Evolutionary conservation across 2,329 filamentous ascomycete species (phyloP), one percentile per base, ranked within the genome.

Genomic region (Penicillium sumatraense): DNA sequence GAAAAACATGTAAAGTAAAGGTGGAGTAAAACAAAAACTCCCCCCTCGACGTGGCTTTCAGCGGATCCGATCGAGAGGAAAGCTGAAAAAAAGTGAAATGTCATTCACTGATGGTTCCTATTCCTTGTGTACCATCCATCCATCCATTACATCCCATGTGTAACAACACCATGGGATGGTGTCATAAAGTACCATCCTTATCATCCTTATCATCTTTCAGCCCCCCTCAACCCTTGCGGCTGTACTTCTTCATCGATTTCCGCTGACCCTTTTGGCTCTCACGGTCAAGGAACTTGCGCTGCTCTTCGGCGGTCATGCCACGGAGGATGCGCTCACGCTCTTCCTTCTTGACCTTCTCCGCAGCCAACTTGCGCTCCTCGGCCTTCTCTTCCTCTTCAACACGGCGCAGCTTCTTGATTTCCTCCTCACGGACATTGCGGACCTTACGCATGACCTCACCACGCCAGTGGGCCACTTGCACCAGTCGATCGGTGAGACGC

Each of bases 401-500:
- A 77, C 90, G 92, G 74, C 89, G 87, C 68, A 99, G 86, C 78
- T 89, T 89, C 70, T 84, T 84, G 67, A 90, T 84, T 68, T 90
- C 88, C 53, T 90, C 88, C 40, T 98, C 93, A 61, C 95, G 91
- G 29, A 87, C 88, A 58, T 80, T 80, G 68, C 86, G 87, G 63
- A 99, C 83, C 81, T 96, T 96, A 74, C 90, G 90, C 72, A 89
- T 79, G 29, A 96, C 92, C 80, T 98, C 91, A 33, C 90, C 86
- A 11, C 95, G 90, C 87, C 97, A 97, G 75, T 91, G 93, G 10
- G 86, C 93, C 23, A 78, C 77, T 53, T 85, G 80, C 53, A 89
- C 91, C 46, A 99, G 88, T 64, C 84, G 80, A 72, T 99, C 95
- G 36, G 91, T 84, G n/a, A 97, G 78, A 61, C 90, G 89, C 51